Conservation (phyloP, 2,329 filamentous ascomycete species). For the Neurospora crassa region DNA sequence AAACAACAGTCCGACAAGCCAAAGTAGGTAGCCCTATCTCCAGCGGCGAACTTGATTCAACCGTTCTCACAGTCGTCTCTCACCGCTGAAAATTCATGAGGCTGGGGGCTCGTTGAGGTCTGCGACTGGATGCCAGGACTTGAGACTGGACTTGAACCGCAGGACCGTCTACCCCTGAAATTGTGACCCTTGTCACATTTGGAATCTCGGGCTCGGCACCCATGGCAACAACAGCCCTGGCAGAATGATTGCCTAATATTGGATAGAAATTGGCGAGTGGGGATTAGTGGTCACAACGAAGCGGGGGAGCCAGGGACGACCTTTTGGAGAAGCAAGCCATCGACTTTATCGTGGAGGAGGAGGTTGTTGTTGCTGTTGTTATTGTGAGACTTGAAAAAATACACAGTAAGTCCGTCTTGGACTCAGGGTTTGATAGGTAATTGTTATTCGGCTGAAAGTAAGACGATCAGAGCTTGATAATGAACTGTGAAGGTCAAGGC, state of each 20-base stretch:
- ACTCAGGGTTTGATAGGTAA: neutral
- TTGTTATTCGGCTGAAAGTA: neutral
- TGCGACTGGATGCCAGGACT: neutral
- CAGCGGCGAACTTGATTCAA: neutral
- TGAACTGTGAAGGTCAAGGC: neutral
- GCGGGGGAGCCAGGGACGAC: neutral
- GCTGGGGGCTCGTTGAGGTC: constrained; percentile 5
- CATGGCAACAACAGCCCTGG: neutral
- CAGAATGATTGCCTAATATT: neutral
- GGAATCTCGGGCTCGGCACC: constrained; percentile 1
- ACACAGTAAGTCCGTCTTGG: neutral
- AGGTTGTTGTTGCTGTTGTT: neutral
- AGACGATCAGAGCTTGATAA: neutral
- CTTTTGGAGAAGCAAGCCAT: neutral
- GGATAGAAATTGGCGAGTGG: neutral
- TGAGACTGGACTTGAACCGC: neutral
- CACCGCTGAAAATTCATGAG: constrained; percentile 10
- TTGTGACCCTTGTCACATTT: constrained; percentile 3
- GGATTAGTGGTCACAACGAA: neutral
- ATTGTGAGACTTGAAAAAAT: neutral
- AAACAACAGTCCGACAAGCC: neutral
- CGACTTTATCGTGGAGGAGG: neutral
- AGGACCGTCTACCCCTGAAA: neutral
- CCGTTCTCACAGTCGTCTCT: neutral
- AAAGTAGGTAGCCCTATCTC: neutral